Conservation (phyloP, 352 stramenopile species). For the Globisporangium abappressorium region DNA sequence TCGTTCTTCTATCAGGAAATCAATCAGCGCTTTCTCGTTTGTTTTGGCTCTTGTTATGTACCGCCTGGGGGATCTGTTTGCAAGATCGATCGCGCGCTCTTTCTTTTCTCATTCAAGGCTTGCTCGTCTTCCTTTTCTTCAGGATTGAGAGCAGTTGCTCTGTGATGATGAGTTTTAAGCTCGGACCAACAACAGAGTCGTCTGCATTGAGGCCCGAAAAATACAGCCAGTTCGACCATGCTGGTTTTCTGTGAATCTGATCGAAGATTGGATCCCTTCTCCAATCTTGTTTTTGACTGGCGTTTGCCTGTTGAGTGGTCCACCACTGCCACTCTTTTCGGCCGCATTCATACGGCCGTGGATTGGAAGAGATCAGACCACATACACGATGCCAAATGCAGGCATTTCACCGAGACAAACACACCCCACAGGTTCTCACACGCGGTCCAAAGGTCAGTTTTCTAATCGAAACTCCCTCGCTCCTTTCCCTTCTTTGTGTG, state of each 20-base stretch:
- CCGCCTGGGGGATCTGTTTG: background rate
- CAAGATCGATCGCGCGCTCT: background rate
- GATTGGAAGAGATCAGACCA: background rate
- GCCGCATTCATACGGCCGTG: background rate
- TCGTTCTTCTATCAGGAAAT: background rate
- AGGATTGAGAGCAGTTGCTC: background rate
- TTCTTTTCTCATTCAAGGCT: background rate
- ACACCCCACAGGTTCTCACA: background rate
- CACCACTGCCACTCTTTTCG: background rate
- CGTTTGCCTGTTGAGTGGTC: background rate
- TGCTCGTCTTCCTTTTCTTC: background rate
- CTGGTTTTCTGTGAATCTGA: background rate
- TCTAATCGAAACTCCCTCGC: too few species aligned
- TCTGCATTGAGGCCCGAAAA: background rate
- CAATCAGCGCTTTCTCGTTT: background rate
- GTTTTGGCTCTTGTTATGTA: background rate
- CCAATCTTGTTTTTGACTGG: background rate
- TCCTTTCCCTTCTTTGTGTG: background rate
- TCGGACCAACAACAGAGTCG: background rate
- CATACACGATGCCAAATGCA: background rate
- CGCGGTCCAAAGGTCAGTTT: too few species aligned
- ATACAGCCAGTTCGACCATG: background rate
- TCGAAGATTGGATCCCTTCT: background rate
- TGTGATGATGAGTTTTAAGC: background rate
- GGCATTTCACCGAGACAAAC: background rate